Percentiles rank a stretch among this genome's conserved stretches.
Evolutionary conservation across 345 rosid species (phyloP).

Genomic region (Brassica carinata): DNA sequence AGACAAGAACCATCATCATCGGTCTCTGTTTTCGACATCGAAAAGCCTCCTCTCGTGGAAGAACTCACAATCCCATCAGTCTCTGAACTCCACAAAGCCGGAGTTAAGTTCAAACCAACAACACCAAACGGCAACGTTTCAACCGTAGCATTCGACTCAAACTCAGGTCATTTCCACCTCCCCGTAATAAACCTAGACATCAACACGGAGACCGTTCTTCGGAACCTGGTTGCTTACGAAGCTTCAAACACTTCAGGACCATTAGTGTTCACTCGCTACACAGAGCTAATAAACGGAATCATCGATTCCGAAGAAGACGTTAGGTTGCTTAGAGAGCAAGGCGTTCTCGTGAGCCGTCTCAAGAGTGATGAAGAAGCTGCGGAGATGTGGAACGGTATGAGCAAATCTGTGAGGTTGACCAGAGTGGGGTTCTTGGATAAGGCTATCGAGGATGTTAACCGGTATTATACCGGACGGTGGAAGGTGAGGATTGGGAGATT

Average conservation of each 20-base stretch:
- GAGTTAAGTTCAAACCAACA: constrained; percentile 9
- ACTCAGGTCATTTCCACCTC: constrained; percentile 47
- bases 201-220: constrained; percentile 57
- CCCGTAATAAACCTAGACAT: constrained; percentile 59
- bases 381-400: constrained; percentile 83
- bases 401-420: constrained; percentile 57
- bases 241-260: constrained; percentile 63
- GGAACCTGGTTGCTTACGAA: constrained; percentile 82
- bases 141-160: constrained; percentile 47
- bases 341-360: constrained; percentile 59
- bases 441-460: constrained; percentile 75
- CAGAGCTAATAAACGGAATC: constrained; percentile 78
- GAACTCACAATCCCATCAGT: constrained; percentile 79
- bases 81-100: constrained; percentile 43
- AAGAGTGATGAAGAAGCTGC: constrained; percentile 76
- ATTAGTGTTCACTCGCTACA: constrained; percentile 66
- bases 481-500: constrained; percentile 52
- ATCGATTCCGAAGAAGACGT: constrained; percentile 68
- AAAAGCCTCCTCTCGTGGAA: constrained; percentile 60
- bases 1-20: background rate
- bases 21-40: background rate
- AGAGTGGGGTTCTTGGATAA: constrained; percentile 63
- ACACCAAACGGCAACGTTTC: constrained; percentile 46
- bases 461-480: constrained; percentile 57
- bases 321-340: constrained; percentile 63